A percentile compares a stretch with the other conserved stretches of the same genome.
These are phyloP conservation scores for Cyclostephanos invisitatus DNA, from an alignment of 108 stramenopile genomes.

Conservation along the genomic window DNA sequence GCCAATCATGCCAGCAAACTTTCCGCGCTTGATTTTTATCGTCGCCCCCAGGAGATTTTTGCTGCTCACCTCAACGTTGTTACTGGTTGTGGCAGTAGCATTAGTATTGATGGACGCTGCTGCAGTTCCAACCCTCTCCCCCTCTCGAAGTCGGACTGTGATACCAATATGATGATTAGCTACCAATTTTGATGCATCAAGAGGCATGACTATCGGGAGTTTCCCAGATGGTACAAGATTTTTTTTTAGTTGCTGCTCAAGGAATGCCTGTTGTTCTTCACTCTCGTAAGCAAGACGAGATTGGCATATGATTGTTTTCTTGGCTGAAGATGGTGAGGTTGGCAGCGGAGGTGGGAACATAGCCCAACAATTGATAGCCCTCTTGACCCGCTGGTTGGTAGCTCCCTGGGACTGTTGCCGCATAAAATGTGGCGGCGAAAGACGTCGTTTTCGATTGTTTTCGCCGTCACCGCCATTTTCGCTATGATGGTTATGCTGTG, in stretches of 20 bases:
- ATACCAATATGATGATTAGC: neutral
- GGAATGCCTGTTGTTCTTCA: neutral
- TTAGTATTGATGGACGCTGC: too few species aligned
- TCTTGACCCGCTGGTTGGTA: neutral
- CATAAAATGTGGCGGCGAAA: neutral
- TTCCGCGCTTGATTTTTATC: neutral
- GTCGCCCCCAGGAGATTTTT: neutral
- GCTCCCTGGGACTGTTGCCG: neutral
- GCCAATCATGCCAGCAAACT: neutral
- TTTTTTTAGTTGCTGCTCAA: neutral
- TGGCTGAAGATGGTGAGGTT: neutral
- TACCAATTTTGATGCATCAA: neutral
- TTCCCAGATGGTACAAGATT: neutral
- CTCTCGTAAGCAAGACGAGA: neutral
- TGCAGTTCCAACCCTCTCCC: too few species aligned
- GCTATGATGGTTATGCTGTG: too few species aligned
- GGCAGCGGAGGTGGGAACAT: slow-evolving; percentile 1
- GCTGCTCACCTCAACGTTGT: neutral
- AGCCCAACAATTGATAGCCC: neutral
- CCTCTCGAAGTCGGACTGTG: too few species aligned
- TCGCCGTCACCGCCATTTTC: neutral
- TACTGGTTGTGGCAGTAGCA: neutral
- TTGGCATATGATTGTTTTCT: neutral
- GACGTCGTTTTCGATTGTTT: neutral
- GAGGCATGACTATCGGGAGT: slow-evolving; percentile 2